phyloP scores from a whole-genome alignment of 148 eudicot genomes.

The Euryodendron excelsum region DNA sequence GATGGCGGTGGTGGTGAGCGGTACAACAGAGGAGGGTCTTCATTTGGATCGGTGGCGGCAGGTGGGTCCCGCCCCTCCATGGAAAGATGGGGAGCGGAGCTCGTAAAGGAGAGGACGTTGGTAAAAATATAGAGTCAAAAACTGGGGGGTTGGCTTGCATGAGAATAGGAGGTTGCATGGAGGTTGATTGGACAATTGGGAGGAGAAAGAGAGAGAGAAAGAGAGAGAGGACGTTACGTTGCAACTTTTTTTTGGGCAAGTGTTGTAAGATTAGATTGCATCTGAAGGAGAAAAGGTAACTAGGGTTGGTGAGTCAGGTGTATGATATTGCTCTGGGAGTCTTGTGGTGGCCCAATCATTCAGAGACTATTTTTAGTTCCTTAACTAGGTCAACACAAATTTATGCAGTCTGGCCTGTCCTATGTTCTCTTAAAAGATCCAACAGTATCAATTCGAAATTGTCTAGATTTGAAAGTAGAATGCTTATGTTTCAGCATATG shows the following conservation, averaged over 20 bases:
- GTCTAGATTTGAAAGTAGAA: not conserved
- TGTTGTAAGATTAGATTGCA: too few relatives aligned
- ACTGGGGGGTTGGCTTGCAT: slow-evolving; percentile 21
- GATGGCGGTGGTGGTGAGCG: too few relatives aligned
- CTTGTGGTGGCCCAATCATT: slow-evolving; percentile 5
- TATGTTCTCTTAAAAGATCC: not conserved
- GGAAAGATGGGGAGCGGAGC: slow-evolving; percentile 43
- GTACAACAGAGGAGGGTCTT: not conserved
- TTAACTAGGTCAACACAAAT: not conserved
- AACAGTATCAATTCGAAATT: not conserved
- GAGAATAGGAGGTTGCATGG: slow-evolving; percentile 26
- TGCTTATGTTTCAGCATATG: not conserved
- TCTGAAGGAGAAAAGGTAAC: not conserved
- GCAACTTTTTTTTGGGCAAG: slow-evolving; percentile 1
- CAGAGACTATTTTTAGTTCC: not conserved
- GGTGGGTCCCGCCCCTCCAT: slow-evolving; percentile 49
- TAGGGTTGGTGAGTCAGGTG: too few relatives aligned
- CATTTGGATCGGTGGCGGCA: not conserved
- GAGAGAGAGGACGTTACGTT: not conserved
- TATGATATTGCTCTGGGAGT: not conserved
- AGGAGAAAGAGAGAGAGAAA: slow-evolving; percentile 5
- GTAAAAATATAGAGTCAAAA: not conserved
- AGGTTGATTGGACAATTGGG: slow-evolving; percentile 14
- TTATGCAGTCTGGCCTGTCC: not conserved
- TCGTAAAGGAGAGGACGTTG: slow-evolving; percentile 1